Evolutionary conservation across 257 asterid species (phyloP), one percentile per base, ranked within the genome.

Genomic region (Solanum tarapatanum): DNA sequence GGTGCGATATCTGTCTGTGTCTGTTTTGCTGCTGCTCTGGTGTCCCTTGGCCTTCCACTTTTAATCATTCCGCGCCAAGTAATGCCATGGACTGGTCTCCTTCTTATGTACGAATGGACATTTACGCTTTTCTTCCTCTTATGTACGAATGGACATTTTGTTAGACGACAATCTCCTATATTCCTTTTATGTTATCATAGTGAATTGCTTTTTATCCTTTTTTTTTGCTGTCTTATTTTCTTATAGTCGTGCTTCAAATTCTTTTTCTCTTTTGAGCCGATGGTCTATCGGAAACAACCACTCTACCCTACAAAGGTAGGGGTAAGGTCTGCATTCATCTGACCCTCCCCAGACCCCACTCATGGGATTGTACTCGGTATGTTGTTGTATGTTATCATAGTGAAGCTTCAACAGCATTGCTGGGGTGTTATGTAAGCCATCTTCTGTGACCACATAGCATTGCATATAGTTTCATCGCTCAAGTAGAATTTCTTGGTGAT

Each of bases 41-140:
- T 89, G 89, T 96, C 99, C 83, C 93, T 95, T 85, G 98, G 95
- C 43, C 87, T 97, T 83, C 91, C 99, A 62, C 87, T 96, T 89
- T 87, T 91, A 35, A 90, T 96, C 86, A 95, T 95, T 87, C 99
- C 99, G 84, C 93, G 93, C 60, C 99, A 96, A 94, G 92, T 96
- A 66, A 93, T 92, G 92, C 99, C 99, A 33, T 97, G 99, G 99
- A 95, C 98, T 84, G 99, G 99, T 84, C 90, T 97, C 85, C 88
- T 95, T 62, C 95, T 97, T n/a, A 93, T 97, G 94, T 97, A 94
- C 45, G 99, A 97, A 72, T 97, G 99, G 99, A 88, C 98, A 86
- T 96, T 95, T 94, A 92, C 96, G 13, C 83, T 96, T 82, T 97
- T 95, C 94, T 93, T 93, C 92, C 66, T 95, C 84, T 90, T n/a